A percentile compares a stretch with the other conserved stretches of the same genome.
These are phyloP conservation scores for Ceratocystis lukuohia DNA, from an alignment of 2,329 filamentous ascomycete species.

Conservation along the genomic window DNA sequence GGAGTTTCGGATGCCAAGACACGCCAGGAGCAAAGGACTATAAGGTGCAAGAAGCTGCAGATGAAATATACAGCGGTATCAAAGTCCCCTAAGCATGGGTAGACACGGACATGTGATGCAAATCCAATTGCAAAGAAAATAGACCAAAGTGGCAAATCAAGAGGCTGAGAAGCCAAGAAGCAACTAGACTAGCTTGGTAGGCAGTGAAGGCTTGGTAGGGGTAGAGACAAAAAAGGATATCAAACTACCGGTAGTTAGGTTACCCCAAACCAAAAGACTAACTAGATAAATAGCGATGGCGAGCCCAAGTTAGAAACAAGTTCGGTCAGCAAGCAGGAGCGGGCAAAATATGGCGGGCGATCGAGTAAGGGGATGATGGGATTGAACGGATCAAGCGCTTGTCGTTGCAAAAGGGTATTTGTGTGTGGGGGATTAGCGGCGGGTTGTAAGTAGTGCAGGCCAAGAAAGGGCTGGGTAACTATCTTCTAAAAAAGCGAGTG, in stretches of 20 bases:
- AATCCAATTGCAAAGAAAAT: conserved; percentile 6
- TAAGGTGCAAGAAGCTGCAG: background rate
- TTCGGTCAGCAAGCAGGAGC: background rate
- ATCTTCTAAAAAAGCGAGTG: background rate
- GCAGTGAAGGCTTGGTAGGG: conserved; percentile 8
- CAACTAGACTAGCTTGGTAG: background rate
- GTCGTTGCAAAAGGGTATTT: background rate
- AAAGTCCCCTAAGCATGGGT: background rate
- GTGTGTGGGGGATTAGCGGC: background rate
- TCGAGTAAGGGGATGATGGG: background rate
- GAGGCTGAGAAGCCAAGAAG: conserved; percentile 2
- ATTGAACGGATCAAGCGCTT: background rate
- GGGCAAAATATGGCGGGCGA: background rate
- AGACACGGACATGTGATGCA: conserved; percentile 11
- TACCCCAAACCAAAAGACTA: background rate
- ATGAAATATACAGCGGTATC: conserved; percentile 2
- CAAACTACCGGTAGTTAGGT: background rate
- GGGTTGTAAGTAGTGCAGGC: background rate
- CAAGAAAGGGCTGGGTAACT: background rate
- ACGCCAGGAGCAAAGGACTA: background rate
- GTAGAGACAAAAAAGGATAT: background rate
- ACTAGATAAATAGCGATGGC: background rate
- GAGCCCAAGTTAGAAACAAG: background rate
- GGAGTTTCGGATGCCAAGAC: conserved; percentile 5
- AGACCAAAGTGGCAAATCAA: conserved; percentile 5